phyloP scores from a whole-genome alignment of 2,329 filamentous ascomycete genomes.

The Talaromyces sp. region DNA sequence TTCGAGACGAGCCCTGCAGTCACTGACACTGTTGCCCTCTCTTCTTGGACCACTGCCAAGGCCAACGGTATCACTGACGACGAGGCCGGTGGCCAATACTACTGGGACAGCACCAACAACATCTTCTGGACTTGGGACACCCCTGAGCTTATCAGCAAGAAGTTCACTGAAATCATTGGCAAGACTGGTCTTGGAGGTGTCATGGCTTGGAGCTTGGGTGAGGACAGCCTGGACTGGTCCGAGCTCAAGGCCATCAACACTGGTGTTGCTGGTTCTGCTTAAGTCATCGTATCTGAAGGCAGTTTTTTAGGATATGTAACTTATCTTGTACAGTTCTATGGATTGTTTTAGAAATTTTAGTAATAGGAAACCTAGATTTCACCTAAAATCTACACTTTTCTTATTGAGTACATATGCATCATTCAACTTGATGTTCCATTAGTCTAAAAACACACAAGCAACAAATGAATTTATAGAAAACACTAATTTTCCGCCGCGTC shows the following conservation, averaged over 20 bases:
- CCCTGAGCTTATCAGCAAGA: constrained; percentile 54
- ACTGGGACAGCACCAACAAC: constrained; percentile 56
- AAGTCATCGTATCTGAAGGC: background rate
- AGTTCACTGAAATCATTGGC: constrained; percentile 58
- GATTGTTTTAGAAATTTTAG: background rate
- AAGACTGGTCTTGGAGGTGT: constrained; percentile 60
- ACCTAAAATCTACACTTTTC: background rate
- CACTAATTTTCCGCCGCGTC: background rate
- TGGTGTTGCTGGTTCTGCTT: constrained; percentile 17
- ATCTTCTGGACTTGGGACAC: constrained; percentile 75
- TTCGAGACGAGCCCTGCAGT: constrained; percentile 35
- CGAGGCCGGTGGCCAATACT: constrained; percentile 61
- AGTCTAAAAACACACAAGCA: background rate
- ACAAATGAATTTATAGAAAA: background rate
- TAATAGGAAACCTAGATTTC: background rate
- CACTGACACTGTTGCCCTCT: constrained; percentile 45
- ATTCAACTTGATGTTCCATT: too few relatives aligned
- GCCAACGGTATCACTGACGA: constrained; percentile 54
- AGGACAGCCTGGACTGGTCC: constrained; percentile 51
- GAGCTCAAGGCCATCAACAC: constrained; percentile 43
- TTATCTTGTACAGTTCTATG: background rate
- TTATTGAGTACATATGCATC: too few relatives aligned
- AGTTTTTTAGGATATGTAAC: background rate
- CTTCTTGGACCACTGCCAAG: constrained; percentile 56
- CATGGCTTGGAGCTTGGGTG: constrained; percentile 71